Evolutionary conservation across 2,329 filamentous ascomycete species (phyloP).

Genomic region (Coniochaeta sp.): DNA sequence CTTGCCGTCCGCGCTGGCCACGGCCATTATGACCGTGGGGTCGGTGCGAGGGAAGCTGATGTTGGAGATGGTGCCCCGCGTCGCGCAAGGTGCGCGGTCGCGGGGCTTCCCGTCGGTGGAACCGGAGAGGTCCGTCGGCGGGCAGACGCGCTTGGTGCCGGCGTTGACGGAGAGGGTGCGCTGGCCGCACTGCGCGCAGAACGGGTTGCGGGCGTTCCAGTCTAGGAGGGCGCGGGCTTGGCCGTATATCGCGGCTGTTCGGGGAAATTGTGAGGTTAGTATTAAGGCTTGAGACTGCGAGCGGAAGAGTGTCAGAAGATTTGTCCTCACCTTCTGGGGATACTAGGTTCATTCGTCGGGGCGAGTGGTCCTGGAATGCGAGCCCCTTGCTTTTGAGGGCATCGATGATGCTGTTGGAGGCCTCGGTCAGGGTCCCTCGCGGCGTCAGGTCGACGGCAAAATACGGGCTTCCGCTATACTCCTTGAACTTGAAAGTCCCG

Average conservation of each 20-base stretch:
- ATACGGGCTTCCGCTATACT: slow-evolving; percentile 72
- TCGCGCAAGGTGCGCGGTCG: slow-evolving; percentile 65
- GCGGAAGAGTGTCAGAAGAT: background rate
- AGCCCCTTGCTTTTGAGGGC: slow-evolving; percentile 51
- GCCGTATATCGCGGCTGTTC: slow-evolving; percentile 76
- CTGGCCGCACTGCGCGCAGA: slow-evolving; percentile 83
- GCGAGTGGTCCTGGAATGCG: slow-evolving; percentile 54
- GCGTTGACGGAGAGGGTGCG: slow-evolving; percentile 72
- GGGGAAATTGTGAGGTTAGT: slow-evolving; percentile 5
- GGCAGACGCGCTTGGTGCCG: slow-evolving; percentile 74
- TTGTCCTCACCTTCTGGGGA: slow-evolving; percentile 35
- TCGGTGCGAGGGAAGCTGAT: slow-evolving; percentile 88
- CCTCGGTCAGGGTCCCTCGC: slow-evolving; percentile 52
- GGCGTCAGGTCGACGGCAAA: slow-evolving; percentile 89
- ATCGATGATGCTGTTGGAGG: slow-evolving; percentile 46
- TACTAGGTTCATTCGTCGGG: slow-evolving; percentile 32
- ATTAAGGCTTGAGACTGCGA: background rate
- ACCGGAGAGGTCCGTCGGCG: slow-evolving; percentile 56
- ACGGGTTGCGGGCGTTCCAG: slow-evolving; percentile 91
- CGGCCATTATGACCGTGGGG: slow-evolving; percentile 90
- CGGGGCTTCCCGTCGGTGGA: slow-evolving; percentile 25
- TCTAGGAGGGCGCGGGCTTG: slow-evolving; percentile 83
- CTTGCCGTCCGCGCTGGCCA: slow-evolving; percentile 72
- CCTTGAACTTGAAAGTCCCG: slow-evolving; percentile 48
- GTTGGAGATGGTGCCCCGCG: slow-evolving; percentile 81